Base-by-base conservation (phyloP, 2,329 filamentous ascomycete species). In the Curvularia eragrostidis region DNA sequence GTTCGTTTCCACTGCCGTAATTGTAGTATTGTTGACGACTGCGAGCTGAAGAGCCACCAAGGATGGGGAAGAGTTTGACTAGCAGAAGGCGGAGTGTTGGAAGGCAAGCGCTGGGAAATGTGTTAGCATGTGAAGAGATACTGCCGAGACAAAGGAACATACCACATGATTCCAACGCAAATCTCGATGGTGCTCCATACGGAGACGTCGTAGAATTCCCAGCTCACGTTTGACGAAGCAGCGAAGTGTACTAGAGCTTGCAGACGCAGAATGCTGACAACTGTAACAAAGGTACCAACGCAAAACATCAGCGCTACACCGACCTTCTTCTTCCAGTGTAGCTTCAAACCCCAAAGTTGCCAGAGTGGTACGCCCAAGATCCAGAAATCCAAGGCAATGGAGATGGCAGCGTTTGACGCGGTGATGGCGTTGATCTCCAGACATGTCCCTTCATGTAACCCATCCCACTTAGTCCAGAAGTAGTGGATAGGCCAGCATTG, bases 191-290 rank as follows among this genome's bases (percentile, higher is more conserved):
- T 72, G 34, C 73, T 77, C 79, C 79, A 81, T 44, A 76, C 72
- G 1, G 74, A 71, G 7, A 78, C 75, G 4, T 76, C 73, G 21
- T 73, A 75, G 61, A 79, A 78, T 48, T 78, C 77, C 73, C 75
- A 78, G 30, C 67, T 73, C 19, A 77, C 61, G 62, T 82, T 81
- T 1, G 67, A 56, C 0, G 79, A 79, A 21, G 69, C 73, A 18
- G 77, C 77, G 52, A 82, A 81, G 38, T 75, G 63, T 43, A 82
- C 73, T 8, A 82, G 68, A 5, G 78, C 77, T 13, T 74, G 72
- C 4, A 82, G 64, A 3, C 80, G 78, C 38, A 82, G 63, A 48
- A 80, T 76, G 56, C 78, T 81, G 47, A 81, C 72, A 5, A 81
- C 59, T 1, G 78, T 80, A 44, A 80, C 76, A 48, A 79, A 74